Evolutionary conservation across 352 stramenopile genomes (phyloP), one percentile per base, ranked within the genome.

Genomic region (Pythium aphanidermatum): DNA sequence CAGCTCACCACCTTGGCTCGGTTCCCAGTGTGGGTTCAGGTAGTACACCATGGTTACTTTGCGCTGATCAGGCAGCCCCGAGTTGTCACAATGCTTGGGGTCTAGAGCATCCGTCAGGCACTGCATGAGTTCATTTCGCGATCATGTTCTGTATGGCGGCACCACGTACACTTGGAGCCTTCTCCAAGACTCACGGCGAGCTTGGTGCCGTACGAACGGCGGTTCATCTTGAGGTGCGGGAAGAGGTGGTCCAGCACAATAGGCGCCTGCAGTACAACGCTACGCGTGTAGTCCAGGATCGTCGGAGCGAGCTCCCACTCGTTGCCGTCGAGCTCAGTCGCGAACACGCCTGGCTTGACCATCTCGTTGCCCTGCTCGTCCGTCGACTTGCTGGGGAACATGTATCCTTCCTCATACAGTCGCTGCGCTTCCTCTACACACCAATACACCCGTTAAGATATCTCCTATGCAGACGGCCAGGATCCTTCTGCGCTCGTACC

Each of bases 31-130:
- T 27, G 70, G 69, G 57, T 90, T 90, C 27, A 90, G 51, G 58
- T 90, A 90, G 58, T 85, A 84, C 13, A 90, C 57, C 48, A 76
- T 77, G 25, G 75, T 90, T 20, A 90, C 58, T 50, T 85, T 73
- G 49, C 74, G 66, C 51, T 77, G 57, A 39, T 77, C 67, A 0
- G 67, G 67, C 2, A 77, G 42, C 0, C 67, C 67, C 20, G 65
- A 65, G 37, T 72, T 77, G 46, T 77, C 67, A 41, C 67, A 77
- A 53, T 77, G 67, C 50, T 77, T 77, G 10, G 67, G 67, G 36
- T 77, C 67, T 77, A 58, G 8, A 27, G 33, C 7, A 31, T 31
- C 52, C 8, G 37, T 25, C 11, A 14, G 19, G 12, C 9, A 56
- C n/a, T n/a, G n/a, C n/a, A n/a, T n/a, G n/a, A 27, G 10, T 21